Percentiles rank a stretch among this genome's conserved stretches.
These are phyloP conservation scores for Aureobasidium sp. DNA, from an alignment of 2,329 filamentous ascomycete species.

Conservation along the genomic window DNA sequence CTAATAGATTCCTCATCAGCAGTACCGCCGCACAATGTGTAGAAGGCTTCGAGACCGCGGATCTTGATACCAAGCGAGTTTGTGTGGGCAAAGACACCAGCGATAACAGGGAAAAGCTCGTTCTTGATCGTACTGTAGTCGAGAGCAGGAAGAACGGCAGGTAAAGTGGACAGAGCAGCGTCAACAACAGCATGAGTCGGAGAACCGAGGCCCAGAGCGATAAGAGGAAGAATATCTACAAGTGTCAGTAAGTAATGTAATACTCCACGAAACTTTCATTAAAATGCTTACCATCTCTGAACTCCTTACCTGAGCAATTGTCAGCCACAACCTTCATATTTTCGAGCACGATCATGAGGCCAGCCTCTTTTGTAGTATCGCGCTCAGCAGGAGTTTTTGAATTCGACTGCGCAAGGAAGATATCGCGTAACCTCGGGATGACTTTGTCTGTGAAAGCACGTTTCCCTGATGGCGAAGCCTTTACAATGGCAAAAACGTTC, in stretches of 20 bases:
- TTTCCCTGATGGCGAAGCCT: constrained; percentile 67
- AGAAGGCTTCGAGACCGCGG: constrained; percentile 81
- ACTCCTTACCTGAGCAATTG: constrained; percentile 84
- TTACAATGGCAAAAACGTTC: constrained; percentile 86
- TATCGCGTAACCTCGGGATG: constrained; percentile 74
- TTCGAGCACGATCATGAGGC: constrained; percentile 84
- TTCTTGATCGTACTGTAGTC: constrained; percentile 98
- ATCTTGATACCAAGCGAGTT: constrained; percentile 94
- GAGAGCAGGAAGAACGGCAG: constrained; percentile 74
- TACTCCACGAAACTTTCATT: constrained; percentile 24
- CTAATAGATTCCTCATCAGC: constrained; percentile 40
- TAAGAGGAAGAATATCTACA: constrained; percentile 76
- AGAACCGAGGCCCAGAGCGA: constrained; percentile 77
- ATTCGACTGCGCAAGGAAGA: constrained; percentile 59
- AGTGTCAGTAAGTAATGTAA: not conserved
- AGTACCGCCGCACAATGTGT: constrained; percentile 77
- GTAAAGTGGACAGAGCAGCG: constrained; percentile 69
- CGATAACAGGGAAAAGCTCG: constrained; percentile 88
- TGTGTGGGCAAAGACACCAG: constrained; percentile 83
- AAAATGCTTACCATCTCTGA: constrained; percentile 68
- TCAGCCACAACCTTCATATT: constrained; percentile 68
- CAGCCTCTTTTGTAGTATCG: constrained; percentile 77
- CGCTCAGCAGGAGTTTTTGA: constrained; percentile 52
- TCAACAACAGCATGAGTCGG: constrained; percentile 85
- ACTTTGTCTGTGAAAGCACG: constrained; percentile 79